Base-by-base conservation (phyloP, 805 yeast genomes). In the Osmozyma mogii region DNA sequence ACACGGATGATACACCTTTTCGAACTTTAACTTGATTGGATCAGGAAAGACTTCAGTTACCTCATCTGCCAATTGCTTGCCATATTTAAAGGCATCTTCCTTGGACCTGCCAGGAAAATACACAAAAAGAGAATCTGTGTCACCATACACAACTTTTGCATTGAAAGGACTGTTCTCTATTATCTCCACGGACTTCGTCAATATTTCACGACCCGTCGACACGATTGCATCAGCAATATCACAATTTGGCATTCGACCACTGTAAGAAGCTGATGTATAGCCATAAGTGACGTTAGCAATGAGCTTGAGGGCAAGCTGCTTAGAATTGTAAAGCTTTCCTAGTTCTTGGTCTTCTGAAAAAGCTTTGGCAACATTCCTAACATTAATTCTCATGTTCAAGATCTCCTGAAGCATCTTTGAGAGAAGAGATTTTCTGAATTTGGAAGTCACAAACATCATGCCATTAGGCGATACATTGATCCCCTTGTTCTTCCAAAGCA, bases 251-350 rank as follows among this genome's bases (percentile, higher is more conserved):
- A 92, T 92, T 38, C 98, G 62, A 0, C 98, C 98, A 6, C 95
- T 84, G 48, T 81, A 92, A 0, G 95, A 75, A 0, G 98, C 98
- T 1, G 96, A 81, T 0, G 96, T 70, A 49, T 92, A 92, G 0
- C 98, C 98, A 57, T 92, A 92, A 0, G 96, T 89, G 6, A 92
- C 98, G 52, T 87, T 88, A 1, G 98, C 96, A 24, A 87, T 78
- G 27, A 89, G 60, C 48, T 92, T 92, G 38, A 92, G 59, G 0
- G 96, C 97, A 23, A 84, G 51, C 43, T 92, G 98, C 32, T 89
- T 64, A 34, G 82, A 79, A 45, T 84, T 72, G 47, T 81, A 72
- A 4, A 82, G 55, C 32, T 72, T 70, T 18, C 62, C 61, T 29
- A 78, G 46, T 28, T 70, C 72, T 6, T 57, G 46, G 28, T 74